These are phyloP conservation scores for Metroxylon sagu DNA, from an alignment of 176 grass and related monocot genomes.

Conservation along the genomic window DNA sequence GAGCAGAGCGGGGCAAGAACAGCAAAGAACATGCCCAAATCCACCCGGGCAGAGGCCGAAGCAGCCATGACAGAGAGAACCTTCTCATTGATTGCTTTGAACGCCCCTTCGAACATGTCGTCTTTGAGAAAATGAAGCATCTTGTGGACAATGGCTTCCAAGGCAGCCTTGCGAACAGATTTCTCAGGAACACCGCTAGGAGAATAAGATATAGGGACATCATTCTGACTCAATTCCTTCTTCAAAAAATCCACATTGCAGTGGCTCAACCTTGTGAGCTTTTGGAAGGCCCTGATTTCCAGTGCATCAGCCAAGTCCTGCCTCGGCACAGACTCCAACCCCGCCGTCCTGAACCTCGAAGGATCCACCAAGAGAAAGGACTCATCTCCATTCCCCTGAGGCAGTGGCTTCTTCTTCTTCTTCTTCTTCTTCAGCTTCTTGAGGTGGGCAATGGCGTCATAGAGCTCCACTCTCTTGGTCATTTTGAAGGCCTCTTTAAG, in stretches of 20 bases:
- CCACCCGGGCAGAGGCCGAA: slow-evolving; percentile 73
- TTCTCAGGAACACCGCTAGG: slow-evolving; percentile 66
- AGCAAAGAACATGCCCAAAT: slow-evolving; percentile 95
- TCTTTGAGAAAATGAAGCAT: slow-evolving; percentile 77
- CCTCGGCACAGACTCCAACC: slow-evolving; percentile 53
- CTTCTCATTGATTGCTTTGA: slow-evolving; percentile 88
- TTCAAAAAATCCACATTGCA: slow-evolving; percentile 60
- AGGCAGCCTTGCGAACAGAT: slow-evolving; percentile 78
- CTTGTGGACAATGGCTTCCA: slow-evolving; percentile 82
- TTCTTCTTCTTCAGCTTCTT: slow-evolving; percentile 91
- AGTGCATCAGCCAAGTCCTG: slow-evolving; percentile 89
- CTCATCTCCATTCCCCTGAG: slow-evolving; percentile 41
- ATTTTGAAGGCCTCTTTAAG: slow-evolving; percentile 98
- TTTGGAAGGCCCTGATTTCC: slow-evolving; percentile 90
- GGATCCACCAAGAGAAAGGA: slow-evolving; percentile 73
- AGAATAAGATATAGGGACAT: slow-evolving; percentile 92
- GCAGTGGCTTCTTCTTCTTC: slow-evolving; percentile 26
- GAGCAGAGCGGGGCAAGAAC: slow-evolving; percentile 78
- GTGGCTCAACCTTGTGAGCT: slow-evolving; percentile 54
- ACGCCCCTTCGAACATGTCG: slow-evolving; percentile 82
- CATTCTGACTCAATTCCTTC: slow-evolving; percentile 92
- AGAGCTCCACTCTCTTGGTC: slow-evolving; percentile 92
- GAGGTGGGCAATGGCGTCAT: slow-evolving; percentile 94
- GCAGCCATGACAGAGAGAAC: slow-evolving; percentile 76
- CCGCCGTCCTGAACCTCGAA: slow-evolving; percentile 86